phyloP scores from a whole-genome alignment of 1,139 yeast genomes.

The Groenewaldozyma sp. region DNA sequence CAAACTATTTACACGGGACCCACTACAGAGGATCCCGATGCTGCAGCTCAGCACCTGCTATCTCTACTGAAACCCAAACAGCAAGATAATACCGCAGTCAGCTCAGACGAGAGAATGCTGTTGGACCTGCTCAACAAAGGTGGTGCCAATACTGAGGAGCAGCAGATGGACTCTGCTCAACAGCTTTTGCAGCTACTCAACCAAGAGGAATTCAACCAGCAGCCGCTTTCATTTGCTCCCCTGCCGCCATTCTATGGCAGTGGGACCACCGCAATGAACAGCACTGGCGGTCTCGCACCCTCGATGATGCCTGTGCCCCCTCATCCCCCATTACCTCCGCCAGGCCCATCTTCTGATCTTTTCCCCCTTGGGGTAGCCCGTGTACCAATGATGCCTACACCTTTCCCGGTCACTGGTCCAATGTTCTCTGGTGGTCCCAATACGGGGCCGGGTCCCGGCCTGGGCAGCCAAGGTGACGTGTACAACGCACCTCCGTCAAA shows the following conservation, averaged over 20 bases:
- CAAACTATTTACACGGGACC: neutral
- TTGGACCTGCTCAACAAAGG: slow-evolving; percentile 24
- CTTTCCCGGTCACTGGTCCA: neutral
- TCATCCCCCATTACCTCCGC: slow-evolving; percentile 11
- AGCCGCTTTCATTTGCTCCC: neutral
- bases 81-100: neutral
- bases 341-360: slow-evolving; percentile 17
- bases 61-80: slow-evolving; percentile 14
- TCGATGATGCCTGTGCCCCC: slow-evolving; percentile 11
- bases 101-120: slow-evolving; percentile 15
- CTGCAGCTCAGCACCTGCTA: slow-evolving; percentile 19
- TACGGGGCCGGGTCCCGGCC: slow-evolving; percentile 24
- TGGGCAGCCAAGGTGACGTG: slow-evolving; percentile 25
- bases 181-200: slow-evolving; percentile 26
- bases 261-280: slow-evolving; percentile 4
- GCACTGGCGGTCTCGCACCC: slow-evolving; percentile 11
- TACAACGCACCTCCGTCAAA: slow-evolving; percentile 13
- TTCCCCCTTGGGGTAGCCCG: slow-evolving; percentile 10
- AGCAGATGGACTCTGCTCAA: slow-evolving; percentile 24
- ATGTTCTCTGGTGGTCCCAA: slow-evolving; percentile 22
- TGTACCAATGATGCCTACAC: slow-evolving; percentile 13
- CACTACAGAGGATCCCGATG: slow-evolving; percentile 12
- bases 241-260: slow-evolving; percentile 2
- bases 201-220: slow-evolving; percentile 9
- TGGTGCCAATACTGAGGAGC: slow-evolving; percentile 10